A percentile compares a stretch with the other conserved stretches of the same genome.
Evolutionary conservation across 352 stramenopile species (phyloP).

Genomic region (Saprolegnia diclina): DNA sequence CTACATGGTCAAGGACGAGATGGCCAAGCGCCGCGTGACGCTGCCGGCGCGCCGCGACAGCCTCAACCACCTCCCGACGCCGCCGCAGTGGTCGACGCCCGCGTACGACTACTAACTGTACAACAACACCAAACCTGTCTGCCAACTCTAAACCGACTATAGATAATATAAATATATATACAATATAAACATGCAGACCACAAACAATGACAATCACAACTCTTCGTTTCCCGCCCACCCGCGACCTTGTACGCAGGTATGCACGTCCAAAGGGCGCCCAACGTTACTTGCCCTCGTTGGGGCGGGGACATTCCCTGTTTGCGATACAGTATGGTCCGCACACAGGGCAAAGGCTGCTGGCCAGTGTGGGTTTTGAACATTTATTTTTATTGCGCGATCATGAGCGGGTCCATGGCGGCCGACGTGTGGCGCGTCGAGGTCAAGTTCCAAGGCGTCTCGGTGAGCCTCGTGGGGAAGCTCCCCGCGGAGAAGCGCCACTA

Average conservation of each 20-base stretch:
- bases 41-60: conserved; percentile 11
- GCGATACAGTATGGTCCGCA: no score
- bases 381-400: neutral
- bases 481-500: conserved; percentile 75
- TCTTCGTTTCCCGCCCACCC: no score
- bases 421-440: conserved; percentile 83
- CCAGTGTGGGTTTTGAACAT: neutral
- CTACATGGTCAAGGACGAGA: conserved; percentile 20
- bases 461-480: conserved; percentile 63
- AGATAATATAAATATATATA: conserved; percentile 7
- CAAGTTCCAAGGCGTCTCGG: conserved; percentile 74
- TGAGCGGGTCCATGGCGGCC: neutral
- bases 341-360: no score
- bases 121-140: neutral
- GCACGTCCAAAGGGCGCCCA: no score
- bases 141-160: neutral
- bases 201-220: no score
- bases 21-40: conserved; percentile 18
- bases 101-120: neutral
- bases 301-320: no score
- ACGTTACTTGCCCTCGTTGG: no score
- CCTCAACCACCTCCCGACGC: conserved; percentile 1
- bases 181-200: neutral
- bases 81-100: neutral
- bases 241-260: no score